Evolutionary conservation across 2,329 filamentous ascomycete species (phyloP), one percentile per base, ranked within the genome.

Genomic region (Hymenoscyphus linearis): DNA sequence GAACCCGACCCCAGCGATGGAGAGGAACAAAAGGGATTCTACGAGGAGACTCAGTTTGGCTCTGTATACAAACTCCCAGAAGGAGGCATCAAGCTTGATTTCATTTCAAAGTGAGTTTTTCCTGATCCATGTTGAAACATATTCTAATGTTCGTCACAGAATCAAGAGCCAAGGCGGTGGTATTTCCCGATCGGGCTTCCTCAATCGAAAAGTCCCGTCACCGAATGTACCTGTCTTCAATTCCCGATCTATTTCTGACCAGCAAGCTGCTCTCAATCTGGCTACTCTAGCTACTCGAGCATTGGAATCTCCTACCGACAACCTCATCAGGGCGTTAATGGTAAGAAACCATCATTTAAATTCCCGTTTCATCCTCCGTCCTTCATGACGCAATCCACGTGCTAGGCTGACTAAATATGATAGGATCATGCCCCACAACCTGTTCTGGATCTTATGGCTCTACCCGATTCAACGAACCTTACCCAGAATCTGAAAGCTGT

Each of bases 1-100:
- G 85, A 87, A 59, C 82, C 87, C 37, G 81, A 84, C 35, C 74
- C 74, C 31, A 80, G 84, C 16, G 81, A 83, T 22, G 79, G 83
- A 55, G 74, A 75, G 37, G 74, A 77, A 31, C 67, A 67, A 5
- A 76, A 75, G 50, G 80, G 79, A 35, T 86, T 87, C 77, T 81
- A 80, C 59, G 82, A 86, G 61, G 73, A 81, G 9, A 77, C 80
- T 60, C 81, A 83, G 16, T 87, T 85, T 70, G 88, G 88, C n/a
- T 81, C 83, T 31, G 77, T 85, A 25, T 87, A 87, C 72, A 83
- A 83, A 62, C 75, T 92, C 59, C 81, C 84, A 0, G 85, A 85
- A 63, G 79, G 79, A 68, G 85, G 86, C 37, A 79, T 92, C 67
- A 82, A 88, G 69, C 78, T 86, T 13, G 86, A 91, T 71, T 92